Evolutionary conservation across 2,329 filamentous ascomycete species (phyloP), one percentile per base, ranked within the genome.

Genomic region (Nigrospora osmanthi): DNA sequence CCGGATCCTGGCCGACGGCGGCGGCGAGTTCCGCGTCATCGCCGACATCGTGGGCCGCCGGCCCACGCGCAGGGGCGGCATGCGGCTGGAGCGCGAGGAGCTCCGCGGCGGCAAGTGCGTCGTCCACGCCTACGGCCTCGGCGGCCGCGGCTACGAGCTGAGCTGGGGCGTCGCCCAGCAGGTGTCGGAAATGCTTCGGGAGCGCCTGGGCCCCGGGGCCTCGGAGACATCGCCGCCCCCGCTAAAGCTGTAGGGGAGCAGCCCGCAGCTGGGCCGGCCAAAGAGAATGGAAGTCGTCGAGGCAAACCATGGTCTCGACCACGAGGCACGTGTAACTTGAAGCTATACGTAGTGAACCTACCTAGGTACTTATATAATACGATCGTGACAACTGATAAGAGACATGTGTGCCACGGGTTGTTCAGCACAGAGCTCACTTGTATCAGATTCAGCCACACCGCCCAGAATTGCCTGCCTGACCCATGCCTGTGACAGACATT

Each of bases 101-200:
- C 43, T 67, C 2, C 52, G 52, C 3, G 45, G 46, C 1, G 52
- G 48, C 10, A 56, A 48, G 38, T 53, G 48, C 19, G 54, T 74
- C 30, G 64, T 80, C 4, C 76, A 81, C 58, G 76, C 74, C 0
- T 83, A 83, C 54, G 79, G 79, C 1, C 69, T 76, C 16, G 79
- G 76, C 4, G 79, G 79, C 4, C 66, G 79, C n/a, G 79, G 79
- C 0, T 81, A 71, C 52, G 79, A 83, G 59, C 51, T 81, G 9
- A 80, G 76, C 14, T 79, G 77, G 75, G 78, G 78, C 0, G 68
- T 81, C 6, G 78, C 77, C 0, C 67, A 68, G 39, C 72, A 71
- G 42, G 73, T 78, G 11, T 58, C 62, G 3, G 54, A 55, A 16
- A 53, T 76, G 50, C 63, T 75, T 13, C 47, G 40, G 12, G 47